Base-by-base conservation (phyloP, 2,329 filamentous ascomycete species). In the Pseudogymnoascus sp. region DNA sequence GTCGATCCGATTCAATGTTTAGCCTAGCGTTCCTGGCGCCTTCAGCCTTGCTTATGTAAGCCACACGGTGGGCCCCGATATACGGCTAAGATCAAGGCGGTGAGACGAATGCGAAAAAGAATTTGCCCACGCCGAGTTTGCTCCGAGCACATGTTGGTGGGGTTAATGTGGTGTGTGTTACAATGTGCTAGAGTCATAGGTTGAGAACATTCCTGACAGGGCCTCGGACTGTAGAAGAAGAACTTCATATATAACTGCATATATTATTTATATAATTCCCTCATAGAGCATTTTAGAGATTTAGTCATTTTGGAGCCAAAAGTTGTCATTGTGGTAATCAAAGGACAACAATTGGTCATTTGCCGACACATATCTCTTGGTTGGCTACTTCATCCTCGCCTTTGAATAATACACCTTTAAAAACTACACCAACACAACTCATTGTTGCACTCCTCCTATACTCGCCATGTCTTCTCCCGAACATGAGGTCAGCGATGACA, bases 401-500 rank as follows among this genome's bases (percentile, higher is more conserved):
- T 57, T 57, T 57, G 28, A 21, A 57, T 19, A 19, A 57, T 57
- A 34, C 51, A 57, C n/a, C 51, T 36, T 57, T 51, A 57, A 57
- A 57, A 57, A 34, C 16, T 39, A 61, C 36, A 41, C 8, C 36
- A 21, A 61, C 60, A 61, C 60, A 61, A 63, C 61, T 16, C 43
- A 61, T n/a, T 63, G 14, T 34, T 54, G n/a, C 34, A 39, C 39
- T 5, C 60, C 8, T 43, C 34, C 45, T 23, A 6, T 39, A 54
- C 25, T 64, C 70, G 51, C 67, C 62, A 74, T 75, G 71, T 70
- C 72, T 67, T 66, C 64, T 34, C 63, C 72, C 21, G 69, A 54
- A 54, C 48, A 54, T 34, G 69, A 75, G 67, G 71, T 75, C 60
- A 77, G 75, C 69, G 81, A 83, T 73, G 81, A 83, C 71, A 80